phyloP scores from a whole-genome alignment of 192 early-diverging fungal species.

The Umbelopsis sp. region DNA sequence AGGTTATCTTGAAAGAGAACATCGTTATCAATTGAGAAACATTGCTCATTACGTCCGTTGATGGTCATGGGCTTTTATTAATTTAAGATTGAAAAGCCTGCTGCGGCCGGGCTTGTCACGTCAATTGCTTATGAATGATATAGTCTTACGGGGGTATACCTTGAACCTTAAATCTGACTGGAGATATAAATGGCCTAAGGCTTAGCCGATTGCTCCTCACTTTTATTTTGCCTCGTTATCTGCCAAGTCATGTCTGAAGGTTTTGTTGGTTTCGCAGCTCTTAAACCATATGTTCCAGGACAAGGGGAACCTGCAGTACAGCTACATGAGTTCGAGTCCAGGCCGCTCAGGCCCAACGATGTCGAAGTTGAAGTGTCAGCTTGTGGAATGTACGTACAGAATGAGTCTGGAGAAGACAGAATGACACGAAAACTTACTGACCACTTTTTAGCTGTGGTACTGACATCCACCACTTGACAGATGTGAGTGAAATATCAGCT shows the following conservation, averaged over 20 bases:
- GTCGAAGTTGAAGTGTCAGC: constrained; percentile 49
- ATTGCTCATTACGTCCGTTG: too few relatives aligned
- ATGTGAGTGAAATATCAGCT: constrained; percentile 54
- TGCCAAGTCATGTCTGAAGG: constrained; percentile 1
- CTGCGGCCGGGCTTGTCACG: too few relatives aligned
- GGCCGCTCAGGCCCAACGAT: constrained; percentile 44
- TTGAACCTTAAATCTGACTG: too few relatives aligned
- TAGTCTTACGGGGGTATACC: too few relatives aligned
- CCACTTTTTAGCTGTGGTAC: constrained; percentile 73
- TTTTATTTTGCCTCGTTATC: too few relatives aligned
- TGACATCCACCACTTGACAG: constrained; percentile 71
- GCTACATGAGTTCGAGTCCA: constrained; percentile 36
- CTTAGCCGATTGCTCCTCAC: too few relatives aligned
- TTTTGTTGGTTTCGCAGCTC: constrained; percentile 31
- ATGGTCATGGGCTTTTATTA: too few relatives aligned
- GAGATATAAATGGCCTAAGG: too few relatives aligned
- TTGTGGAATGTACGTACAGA: constrained; percentile 47
- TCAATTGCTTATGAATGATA: too few relatives aligned
- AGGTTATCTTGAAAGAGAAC: too few relatives aligned
- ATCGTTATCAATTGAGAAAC: too few relatives aligned
- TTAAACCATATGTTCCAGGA: constrained; percentile 19
- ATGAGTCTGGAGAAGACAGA: constrained; percentile 13
- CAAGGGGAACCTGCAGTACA: constrained; percentile 25
- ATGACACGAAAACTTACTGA: constrained; percentile 10
- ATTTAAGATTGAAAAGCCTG: too few relatives aligned